Conservation (phyloP, 352 stramenopile species). For the Phytophthora pisi region DNA sequence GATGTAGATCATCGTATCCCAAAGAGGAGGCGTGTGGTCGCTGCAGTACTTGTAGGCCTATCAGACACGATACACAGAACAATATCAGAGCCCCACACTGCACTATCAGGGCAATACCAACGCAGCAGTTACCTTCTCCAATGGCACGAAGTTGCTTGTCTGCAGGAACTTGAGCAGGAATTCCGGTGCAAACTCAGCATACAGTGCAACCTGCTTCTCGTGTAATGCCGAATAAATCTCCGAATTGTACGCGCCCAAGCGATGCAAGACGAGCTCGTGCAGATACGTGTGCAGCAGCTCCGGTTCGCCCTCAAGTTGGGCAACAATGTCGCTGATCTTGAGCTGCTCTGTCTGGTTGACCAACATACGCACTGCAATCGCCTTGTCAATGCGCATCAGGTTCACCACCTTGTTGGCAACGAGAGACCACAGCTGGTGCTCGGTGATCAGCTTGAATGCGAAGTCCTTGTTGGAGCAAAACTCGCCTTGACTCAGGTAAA, state of each 20-base stretch:
- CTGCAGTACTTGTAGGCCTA: slow-evolving; percentile 84
- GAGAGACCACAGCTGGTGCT: slow-evolving; percentile 81
- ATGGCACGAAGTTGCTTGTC: slow-evolving; percentile 80
- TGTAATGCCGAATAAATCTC: slow-evolving; percentile 77
- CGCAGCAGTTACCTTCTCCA: slow-evolving; percentile 67
- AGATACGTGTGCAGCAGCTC: slow-evolving; percentile 79
- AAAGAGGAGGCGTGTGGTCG: slow-evolving; percentile 70
- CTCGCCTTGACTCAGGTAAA: slow-evolving; percentile 85
- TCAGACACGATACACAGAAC: slow-evolving; percentile 6
- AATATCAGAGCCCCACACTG: background rate
- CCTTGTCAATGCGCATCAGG: slow-evolving; percentile 79
- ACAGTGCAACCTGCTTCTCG: slow-evolving; percentile 77
- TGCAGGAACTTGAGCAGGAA: slow-evolving; percentile 82
- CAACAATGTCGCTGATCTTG: slow-evolving; percentile 77
- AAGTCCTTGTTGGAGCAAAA: slow-evolving; percentile 88
- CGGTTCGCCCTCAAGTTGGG: slow-evolving; percentile 66
- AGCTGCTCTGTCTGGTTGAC: slow-evolving; percentile 83
- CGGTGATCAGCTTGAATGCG: slow-evolving; percentile 83
- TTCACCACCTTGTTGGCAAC: slow-evolving; percentile 82
- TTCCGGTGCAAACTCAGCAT: slow-evolving; percentile 66
- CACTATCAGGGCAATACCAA: background rate
- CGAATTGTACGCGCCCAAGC: slow-evolving; percentile 77
- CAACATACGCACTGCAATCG: slow-evolving; percentile 75
- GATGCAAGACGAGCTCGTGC: slow-evolving; percentile 76
- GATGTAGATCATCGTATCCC: slow-evolving; percentile 90